Conservation (phyloP, 2,329 filamentous ascomycete species). For the Tolypocladium nubicola region DNA sequence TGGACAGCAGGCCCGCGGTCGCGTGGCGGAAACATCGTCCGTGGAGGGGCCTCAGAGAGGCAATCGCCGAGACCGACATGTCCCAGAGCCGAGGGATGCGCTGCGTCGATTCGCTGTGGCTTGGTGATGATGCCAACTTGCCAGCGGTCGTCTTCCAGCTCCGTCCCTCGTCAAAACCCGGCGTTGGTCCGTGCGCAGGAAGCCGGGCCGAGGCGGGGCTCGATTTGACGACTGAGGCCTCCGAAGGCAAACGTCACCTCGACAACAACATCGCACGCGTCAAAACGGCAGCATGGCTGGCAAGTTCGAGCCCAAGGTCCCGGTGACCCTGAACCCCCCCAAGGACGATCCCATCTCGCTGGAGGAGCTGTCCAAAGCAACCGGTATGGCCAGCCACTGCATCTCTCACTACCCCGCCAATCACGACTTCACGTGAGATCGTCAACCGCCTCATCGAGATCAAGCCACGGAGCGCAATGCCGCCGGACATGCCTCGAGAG, state of each 20-base stretch:
- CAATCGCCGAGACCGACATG: conserved; percentile 23
- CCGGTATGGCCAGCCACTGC: conserved; percentile 48
- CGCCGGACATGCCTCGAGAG: neutral
- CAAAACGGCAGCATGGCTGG: conserved; percentile 35
- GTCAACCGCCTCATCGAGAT: neutral
- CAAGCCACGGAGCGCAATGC: neutral
- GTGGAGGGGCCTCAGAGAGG: conserved; percentile 21
- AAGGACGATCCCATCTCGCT: conserved; percentile 79
- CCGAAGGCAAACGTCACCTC: neutral
- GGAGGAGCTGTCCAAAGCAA: conserved; percentile 69
- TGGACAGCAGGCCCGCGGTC: conserved; percentile 18
- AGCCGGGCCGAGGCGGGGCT: conserved; percentile 3
- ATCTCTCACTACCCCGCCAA: neutral
- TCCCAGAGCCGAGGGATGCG: neutral
- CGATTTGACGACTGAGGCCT: neutral
- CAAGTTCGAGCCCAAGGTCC: conserved; percentile 69
- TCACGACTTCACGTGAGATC: neutral
- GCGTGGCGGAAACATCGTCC: conserved; percentile 17
- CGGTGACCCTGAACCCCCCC: conserved; percentile 68
- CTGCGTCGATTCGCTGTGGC: neutral
- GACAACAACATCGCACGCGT: neutral
- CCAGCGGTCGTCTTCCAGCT: neutral
- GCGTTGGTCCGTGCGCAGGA: conserved; percentile 8
- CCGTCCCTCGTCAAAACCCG: neutral
- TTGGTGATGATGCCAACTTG: no score